Evolutionary conservation across 768 basidiomycete species (phyloP), one percentile per base, ranked within the genome.

Genomic region (Holtermannia corniformis): DNA sequence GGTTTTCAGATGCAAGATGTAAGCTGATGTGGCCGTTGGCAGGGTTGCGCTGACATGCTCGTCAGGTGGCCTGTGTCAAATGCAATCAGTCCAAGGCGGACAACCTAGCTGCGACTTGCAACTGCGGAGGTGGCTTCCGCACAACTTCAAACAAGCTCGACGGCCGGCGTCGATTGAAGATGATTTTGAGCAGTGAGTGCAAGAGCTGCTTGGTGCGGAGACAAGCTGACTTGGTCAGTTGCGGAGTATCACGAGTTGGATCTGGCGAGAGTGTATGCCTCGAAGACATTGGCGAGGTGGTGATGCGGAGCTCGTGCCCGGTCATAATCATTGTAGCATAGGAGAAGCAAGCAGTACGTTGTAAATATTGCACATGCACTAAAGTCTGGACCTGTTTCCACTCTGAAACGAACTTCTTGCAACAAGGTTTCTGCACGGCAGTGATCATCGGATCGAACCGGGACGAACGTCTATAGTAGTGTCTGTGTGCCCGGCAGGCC

Each of bases 31-130:
- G n/a, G 63, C 26, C 40, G 28, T 16, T 22, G 5, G 5, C 16
- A 37, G 16, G 12, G 47, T 44, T 4, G 26, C 47, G 16, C 42
- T 28, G 5, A 20, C 37, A 21, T 44, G 12, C 28, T n/a, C 13
- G 19, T 40, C 41, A 73, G 71, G 74, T 97, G 56, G 79, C 82
- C 10, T 99, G 95, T 68, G 72, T 76, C 5, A 91, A 86, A 62
- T 99, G 95, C 75, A 82, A 85, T 68, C 88, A 91, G 73, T 81
- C 95, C 55, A 90, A 87, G 58, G 80, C 85, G 44, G 88, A 92
- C 66, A 91, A 89, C 67, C 78, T 96, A 19, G 83, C 87, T 16
- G 75, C 81, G 55, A 84, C 84, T 51, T 96, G 93, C 67, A 77
- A 80, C 23, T 97, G 95, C 69, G 95, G 92, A 16, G 93, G 91